Evolutionary conservation across 2,329 filamentous ascomycete species (phyloP), one percentile per base, ranked within the genome.

Genomic region (Parastagonospora nodorum): DNA sequence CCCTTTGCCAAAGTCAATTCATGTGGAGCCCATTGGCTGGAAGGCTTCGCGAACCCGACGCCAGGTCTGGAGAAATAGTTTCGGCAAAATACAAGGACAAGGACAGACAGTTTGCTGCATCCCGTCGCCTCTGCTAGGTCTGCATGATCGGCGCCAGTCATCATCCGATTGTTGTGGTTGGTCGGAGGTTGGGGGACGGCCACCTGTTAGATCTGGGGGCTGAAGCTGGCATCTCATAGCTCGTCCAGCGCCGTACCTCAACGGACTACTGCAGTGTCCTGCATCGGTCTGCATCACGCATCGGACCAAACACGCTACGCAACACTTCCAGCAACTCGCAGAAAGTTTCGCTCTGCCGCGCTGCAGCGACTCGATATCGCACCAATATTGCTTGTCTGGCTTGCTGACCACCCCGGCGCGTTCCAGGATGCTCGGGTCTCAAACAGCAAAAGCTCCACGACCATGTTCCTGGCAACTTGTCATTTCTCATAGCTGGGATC

Each of bases 81-180:
- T 57, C 49, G 66, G 67, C 68, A 67, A 66, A 66, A 66, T 61
- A 67, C 61, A 67, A 58, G 64, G 59, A 59, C 63, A 55, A 63
- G 44, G 45, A 48, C 45, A 48, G 12, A 36, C 45, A 41, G 63
- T 66, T 67, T 58, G 57, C 54, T 64, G 64, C 64, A 64, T 67
- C 60, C 67, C 61, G 51, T 55, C 49, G 55, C 49, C 56, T 55
- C 59, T 63, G 61, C 64, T 62, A 60, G 55, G 59, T 48, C 63
- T 68, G 64, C 67, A 71, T 67, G 68, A 71, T 71, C 68, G 66
- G 66, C 67, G 64, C 58, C 63, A 61, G 60, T 68, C 60, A 63
- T 57, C 57, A 61, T 52, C 62, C 61, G 65, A 55, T 58, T 45
- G 63, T 55, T 63, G 53, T 63, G 63, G 64, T 65, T 69, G 66